Evolutionary conservation across 208 protist genomes (phyloP).

Genomic region (Phytomonas francai): DNA sequence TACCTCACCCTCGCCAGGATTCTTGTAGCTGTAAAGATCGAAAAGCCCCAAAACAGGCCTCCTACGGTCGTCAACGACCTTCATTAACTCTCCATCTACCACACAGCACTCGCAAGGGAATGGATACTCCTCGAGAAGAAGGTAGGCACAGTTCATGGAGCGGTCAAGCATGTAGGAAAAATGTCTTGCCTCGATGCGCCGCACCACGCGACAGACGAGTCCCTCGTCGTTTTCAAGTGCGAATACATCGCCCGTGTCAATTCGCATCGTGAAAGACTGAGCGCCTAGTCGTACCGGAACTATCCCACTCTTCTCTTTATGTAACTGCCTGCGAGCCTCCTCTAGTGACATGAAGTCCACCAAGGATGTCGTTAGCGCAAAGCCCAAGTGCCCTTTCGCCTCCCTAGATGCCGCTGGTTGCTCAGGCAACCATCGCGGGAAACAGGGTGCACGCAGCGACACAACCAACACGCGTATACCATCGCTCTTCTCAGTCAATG

Average conservation of each 20-base stretch:
- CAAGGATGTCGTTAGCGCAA: neutral
- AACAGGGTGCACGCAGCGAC: constrained; percentile 15
- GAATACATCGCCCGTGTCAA: neutral
- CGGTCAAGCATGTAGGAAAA: constrained; percentile 50
- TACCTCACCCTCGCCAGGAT: constrained; percentile 11
- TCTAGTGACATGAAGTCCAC: constrained; percentile 12
- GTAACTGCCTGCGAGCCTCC: constrained; percentile 7
- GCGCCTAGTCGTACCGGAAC: neutral
- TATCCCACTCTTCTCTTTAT: neutral
- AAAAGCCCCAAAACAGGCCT: constrained; percentile 36
- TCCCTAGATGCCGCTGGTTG: neutral
- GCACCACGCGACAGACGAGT: neutral
- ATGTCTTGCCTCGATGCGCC: constrained; percentile 14
- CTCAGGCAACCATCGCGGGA: constrained; percentile 33
- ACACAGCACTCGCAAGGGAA: constrained; percentile 17
- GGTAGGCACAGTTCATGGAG: constrained; percentile 40
- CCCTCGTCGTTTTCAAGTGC: neutral
- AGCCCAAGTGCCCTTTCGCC: no score
- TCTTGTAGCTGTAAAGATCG: constrained; percentile 31
- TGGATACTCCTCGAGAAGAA: constrained; percentile 30
- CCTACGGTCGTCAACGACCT: neutral
- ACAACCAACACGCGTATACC: constrained; percentile 56
- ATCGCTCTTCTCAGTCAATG: constrained; percentile 77
- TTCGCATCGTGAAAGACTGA: constrained; percentile 7
- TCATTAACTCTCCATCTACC: constrained; percentile 62